phyloP scores from a whole-genome alignment of 495 filamentous ascomycete species.

The Pyrenula aspistea region DNA sequence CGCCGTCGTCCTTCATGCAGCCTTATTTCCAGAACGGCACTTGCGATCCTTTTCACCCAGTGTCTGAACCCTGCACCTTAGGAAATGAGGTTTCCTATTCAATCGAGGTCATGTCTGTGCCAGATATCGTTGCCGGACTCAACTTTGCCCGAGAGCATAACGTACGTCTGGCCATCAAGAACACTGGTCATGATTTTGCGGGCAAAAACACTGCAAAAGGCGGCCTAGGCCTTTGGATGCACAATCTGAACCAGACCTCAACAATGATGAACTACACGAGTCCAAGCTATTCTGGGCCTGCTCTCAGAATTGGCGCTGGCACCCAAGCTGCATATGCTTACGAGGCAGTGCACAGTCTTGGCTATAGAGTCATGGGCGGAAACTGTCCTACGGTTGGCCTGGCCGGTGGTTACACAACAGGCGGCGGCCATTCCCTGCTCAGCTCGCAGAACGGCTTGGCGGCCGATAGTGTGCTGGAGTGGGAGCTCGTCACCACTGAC shows the following conservation, averaged over 20 bases:
- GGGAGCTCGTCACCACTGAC: conserved; percentile 42
- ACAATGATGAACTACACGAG: conserved; percentile 22
- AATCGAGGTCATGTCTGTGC: conserved; percentile 41
- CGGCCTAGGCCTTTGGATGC: conserved; percentile 46
- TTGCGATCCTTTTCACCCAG: not conserved
- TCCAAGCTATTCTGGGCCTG: conserved; percentile 29
- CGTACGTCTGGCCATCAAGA: conserved; percentile 52
- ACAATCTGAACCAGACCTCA: conserved; percentile 39
- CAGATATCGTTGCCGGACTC: conserved; percentile 44
- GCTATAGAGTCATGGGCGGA: conserved; percentile 41
- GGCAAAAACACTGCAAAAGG: conserved; percentile 47
- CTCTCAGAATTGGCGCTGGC: conserved; percentile 46
- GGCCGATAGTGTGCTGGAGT: conserved; percentile 51
- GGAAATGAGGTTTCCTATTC: conserved; percentile 47
- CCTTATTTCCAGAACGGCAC: conserved; percentile 5
- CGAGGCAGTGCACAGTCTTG: conserved; percentile 25
- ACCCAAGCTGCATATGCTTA: conserved; percentile 41
- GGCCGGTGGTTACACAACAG: conserved; percentile 46
- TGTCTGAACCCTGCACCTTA: conserved; percentile 33
- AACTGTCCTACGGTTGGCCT: conserved; percentile 15
- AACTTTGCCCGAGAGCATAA: conserved; percentile 50
- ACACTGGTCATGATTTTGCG: conserved; percentile 58
- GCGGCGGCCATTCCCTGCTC: conserved; percentile 49
- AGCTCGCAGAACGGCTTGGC: conserved; percentile 40
- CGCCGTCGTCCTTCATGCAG: conserved; percentile 7